Conservation (phyloP, 2,329 filamentous ascomycete genomes). For the Aureobasidium sp. region DNA sequence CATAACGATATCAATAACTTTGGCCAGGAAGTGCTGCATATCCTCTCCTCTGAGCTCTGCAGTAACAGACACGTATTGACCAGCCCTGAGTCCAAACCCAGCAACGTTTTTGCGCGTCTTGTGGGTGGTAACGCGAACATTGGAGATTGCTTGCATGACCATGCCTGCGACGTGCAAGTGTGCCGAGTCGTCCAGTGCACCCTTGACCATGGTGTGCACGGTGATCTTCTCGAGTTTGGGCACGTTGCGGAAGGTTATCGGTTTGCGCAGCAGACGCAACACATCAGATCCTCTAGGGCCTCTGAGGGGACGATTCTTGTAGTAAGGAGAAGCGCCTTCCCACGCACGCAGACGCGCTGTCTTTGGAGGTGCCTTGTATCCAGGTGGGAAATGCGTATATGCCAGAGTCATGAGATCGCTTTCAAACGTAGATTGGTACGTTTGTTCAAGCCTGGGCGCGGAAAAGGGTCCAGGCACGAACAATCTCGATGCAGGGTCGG, state of each 20-base stretch:
- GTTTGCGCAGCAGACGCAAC: constrained; percentile 58
- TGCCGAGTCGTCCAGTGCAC: constrained; percentile 60
- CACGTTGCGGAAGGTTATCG: constrained; percentile 71
- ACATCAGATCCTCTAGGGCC: constrained; percentile 72
- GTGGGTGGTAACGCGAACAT: constrained; percentile 63
- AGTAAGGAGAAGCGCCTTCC: constrained; percentile 89
- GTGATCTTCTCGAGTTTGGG: constrained; percentile 75
- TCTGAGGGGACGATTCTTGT: constrained; percentile 79
- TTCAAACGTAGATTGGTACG: constrained; percentile 77
- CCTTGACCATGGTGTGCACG: constrained; percentile 65
- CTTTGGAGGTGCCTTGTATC: constrained; percentile 51
- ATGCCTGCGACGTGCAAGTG: constrained; percentile 77
- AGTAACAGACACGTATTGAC: constrained; percentile 67
- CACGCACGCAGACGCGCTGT: constrained; percentile 68
- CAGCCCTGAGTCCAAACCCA: constrained; percentile 65
- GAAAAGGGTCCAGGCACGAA: constrained; percentile 90
- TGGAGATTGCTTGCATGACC: constrained; percentile 77
- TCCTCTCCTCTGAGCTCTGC: constrained; percentile 68
- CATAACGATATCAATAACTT: constrained; percentile 80
- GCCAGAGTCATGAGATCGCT: constrained; percentile 81
- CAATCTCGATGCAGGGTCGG: constrained; percentile 78
- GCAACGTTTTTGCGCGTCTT: constrained; percentile 61
- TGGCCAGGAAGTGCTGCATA: constrained; percentile 85
- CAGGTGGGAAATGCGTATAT: constrained; percentile 79
- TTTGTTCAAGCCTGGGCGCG: constrained; percentile 78